Evolutionary conservation across 495 filamentous ascomycete species (phyloP).

Genomic region (Beverwykella pulmonaria): DNA sequence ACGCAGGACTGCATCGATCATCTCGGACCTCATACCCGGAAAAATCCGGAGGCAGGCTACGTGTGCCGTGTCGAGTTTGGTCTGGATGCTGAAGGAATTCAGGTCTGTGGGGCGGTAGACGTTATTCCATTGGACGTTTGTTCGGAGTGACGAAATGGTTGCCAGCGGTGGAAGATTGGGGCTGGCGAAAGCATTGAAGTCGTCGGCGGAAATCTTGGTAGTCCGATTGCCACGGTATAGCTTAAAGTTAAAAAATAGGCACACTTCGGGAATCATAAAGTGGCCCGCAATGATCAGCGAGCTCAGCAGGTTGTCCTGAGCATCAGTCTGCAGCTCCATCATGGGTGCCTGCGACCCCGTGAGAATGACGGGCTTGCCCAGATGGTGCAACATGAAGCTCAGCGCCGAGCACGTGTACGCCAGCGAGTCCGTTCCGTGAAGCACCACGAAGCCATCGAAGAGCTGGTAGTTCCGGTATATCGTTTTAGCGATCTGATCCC

Average conservation of each 20-base stretch:
- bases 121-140: conserved; percentile 80
- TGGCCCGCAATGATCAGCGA: conserved; percentile 93
- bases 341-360: conserved; percentile 94
- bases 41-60: conserved; percentile 94
- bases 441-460: conserved; percentile 91
- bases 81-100: conserved; percentile 74
- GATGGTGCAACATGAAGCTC: conserved; percentile 90
- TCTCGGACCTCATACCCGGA: conserved; percentile 90
- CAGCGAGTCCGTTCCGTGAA: conserved; percentile 95
- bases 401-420: conserved; percentile 91
- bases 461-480: conserved; percentile 78
- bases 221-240: conserved; percentile 90
- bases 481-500: conserved; percentile 78
- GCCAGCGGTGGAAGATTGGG: conserved; percentile 84
- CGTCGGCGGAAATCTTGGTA: conserved; percentile 85
- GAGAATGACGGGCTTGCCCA: conserved; percentile 89
- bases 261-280: conserved; percentile 95
- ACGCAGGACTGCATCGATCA: conserved; percentile 85
- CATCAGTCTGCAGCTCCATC: conserved; percentile 89
- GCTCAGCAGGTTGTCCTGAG: conserved; percentile 92
- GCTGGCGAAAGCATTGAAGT: conserved; percentile 83
- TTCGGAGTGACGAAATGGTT: conserved; percentile 75
- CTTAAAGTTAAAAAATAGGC: conserved; percentile 91
- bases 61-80: conserved; percentile 79
- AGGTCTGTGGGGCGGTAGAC: conserved; percentile 75